phyloP scores from a whole-genome alignment of 192 early-diverging fungal species.

The Coemansia sp. region DNA sequence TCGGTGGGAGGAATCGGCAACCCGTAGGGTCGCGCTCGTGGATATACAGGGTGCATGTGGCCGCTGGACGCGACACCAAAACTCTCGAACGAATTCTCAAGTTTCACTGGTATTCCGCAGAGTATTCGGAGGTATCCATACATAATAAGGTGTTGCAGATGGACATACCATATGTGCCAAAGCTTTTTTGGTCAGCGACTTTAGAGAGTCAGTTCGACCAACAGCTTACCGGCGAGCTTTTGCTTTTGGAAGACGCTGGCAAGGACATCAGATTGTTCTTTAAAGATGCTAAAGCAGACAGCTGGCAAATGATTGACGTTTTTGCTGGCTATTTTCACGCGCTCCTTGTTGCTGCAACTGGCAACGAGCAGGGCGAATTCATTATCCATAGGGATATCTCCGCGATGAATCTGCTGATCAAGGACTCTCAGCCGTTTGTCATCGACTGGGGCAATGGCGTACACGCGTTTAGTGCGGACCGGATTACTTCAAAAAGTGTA shows the following conservation, averaged over 20 bases:
- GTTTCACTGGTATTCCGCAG: background rate
- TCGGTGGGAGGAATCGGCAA: background rate
- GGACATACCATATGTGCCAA: background rate
- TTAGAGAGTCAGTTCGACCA: background rate
- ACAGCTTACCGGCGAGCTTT: background rate
- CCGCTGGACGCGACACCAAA: background rate
- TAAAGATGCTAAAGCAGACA: background rate
- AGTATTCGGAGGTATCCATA: background rate
- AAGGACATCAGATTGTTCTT: background rate
- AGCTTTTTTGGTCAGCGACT: background rate
- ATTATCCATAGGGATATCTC: background rate
- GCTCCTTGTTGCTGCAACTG: background rate
- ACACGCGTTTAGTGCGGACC: background rate
- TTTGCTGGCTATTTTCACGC: background rate
- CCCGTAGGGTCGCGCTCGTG: background rate
- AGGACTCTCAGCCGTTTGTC: background rate
- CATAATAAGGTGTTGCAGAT: background rate
- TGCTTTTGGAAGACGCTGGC: background rate
- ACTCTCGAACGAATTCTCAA: background rate
- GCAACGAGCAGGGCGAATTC: background rate
- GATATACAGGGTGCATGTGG: background rate
- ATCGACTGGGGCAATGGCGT: background rate
- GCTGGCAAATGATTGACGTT: background rate
- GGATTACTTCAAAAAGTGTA: background rate
- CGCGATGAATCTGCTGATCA: background rate